phyloP scores from a whole-genome alignment of 495 filamentous ascomycete genomes.

The Aspergillus homomorphus region DNA sequence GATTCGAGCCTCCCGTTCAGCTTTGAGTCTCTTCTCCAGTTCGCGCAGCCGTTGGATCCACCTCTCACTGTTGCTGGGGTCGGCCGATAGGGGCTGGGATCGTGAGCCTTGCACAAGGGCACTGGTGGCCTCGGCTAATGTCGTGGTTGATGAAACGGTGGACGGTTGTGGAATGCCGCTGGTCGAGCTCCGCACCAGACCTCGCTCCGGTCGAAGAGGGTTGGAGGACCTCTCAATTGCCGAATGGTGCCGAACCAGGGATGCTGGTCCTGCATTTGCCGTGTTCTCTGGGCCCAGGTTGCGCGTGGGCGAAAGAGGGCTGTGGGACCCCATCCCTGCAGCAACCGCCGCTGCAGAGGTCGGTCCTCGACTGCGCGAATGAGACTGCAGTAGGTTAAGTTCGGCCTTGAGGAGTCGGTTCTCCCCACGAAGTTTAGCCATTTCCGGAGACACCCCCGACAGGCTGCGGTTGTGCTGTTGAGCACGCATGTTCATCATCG shows the following conservation, averaged over 20 bases:
- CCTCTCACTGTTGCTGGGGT: conserved; percentile 56
- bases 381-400: conserved; percentile 65
- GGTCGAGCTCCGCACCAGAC: conserved; percentile 32
- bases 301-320: conserved; percentile 22
- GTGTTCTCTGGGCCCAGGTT: conserved; percentile 13
- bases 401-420: conserved; percentile 84
- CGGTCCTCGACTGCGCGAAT: conserved; percentile 35
- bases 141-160: conserved; percentile 33
- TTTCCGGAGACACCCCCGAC: conserved; percentile 53
- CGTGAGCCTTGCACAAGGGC: conserved; percentile 33
- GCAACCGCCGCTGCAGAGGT: conserved; percentile 16
- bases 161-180: conserved; percentile 35
- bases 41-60: conserved; percentile 85
- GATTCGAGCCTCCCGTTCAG: conserved; percentile 81
- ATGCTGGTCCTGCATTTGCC: conserved; percentile 32
- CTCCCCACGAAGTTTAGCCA: conserved; percentile 70
- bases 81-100: conserved; percentile 25
- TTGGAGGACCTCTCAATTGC: conserved; percentile 25
- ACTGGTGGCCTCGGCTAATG: conserved; percentile 31
- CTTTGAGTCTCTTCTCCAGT: conserved; percentile 82
- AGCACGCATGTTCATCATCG: conserved; percentile 54
- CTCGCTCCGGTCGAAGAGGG: conserved; percentile 22
- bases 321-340: conserved; percentile 26
- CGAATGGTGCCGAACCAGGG: conserved; percentile 52
- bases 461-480: conserved; percentile 36